A percentile compares a stretch with the other conserved stretches of the same genome.
These are phyloP conservation scores for Aspergillus cristatus DNA, from an alignment of 495 filamentous ascomycete genomes.

Conservation along the genomic window DNA sequence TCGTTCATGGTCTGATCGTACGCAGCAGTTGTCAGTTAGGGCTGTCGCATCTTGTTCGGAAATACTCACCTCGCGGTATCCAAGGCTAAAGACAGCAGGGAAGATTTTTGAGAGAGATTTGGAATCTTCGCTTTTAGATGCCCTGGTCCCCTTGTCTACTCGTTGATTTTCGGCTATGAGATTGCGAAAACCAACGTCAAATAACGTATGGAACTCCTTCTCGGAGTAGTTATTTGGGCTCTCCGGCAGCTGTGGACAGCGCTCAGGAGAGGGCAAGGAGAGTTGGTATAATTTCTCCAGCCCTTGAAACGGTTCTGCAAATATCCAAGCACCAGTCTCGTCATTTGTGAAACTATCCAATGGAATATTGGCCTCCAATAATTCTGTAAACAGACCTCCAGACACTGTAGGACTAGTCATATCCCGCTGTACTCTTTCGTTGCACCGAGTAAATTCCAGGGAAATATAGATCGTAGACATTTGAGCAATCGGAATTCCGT, in stretches of 20 bases:
- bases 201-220: conserved; percentile 7
- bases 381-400: no score
- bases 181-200: conserved; percentile 19
- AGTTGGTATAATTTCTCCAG: not conserved
- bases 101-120: conserved; percentile 18
- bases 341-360: no score
- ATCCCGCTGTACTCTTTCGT: not conserved
- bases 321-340: not conserved
- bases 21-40: conserved; percentile 1
- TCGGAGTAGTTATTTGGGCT: no score
- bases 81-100: conserved; percentile 26
- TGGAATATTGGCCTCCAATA: no score
- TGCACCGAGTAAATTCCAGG: conserved; percentile 9
- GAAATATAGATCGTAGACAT: conserved; percentile 17
- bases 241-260: no score
- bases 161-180: conserved; percentile 11
- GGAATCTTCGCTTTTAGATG: conserved; percentile 4
- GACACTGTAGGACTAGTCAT: not conserved
- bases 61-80: conserved; percentile 25
- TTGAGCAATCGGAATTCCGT: conserved; percentile 6
- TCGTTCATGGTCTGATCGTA: conserved; percentile 28
- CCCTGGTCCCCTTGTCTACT: conserved; percentile 1
- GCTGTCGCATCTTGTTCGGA: not conserved
- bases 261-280: no score
- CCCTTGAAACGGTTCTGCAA: not conserved